Base-by-base conservation (phyloP, 768 basidiomycete species). In the Agaricus subrufescens region DNA sequence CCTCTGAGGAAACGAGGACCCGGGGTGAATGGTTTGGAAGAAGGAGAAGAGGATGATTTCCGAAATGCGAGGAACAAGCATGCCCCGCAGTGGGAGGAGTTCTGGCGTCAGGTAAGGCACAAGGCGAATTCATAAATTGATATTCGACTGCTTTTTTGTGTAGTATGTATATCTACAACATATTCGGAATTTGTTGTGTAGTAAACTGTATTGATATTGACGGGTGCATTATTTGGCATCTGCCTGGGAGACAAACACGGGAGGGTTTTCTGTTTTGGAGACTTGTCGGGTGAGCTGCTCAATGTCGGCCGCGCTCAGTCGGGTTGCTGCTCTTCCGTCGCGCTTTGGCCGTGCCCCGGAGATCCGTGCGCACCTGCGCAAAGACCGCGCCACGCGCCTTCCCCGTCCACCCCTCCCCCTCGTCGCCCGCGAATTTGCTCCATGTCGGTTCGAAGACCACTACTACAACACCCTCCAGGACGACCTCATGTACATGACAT, bases 401-500 rank as follows among this genome's bases (percentile, higher is more conserved):
- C 90, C 89, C n/a, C 75, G 81, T 43, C 90, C 89, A 1, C 89
- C 86, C 62, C 80, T 85, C 62, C 75, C 78, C 56, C 63, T 90
- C 60, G 58, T 85, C 63, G 73, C 87, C 37, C 85, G 86, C 65
- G 85, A 91, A 65, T 86, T 84, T 56, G 82, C 85, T 4, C 78
- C 81, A 56, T 86, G 82, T 60, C 85, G 95, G 42, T 80, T 94
- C 53, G 76, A 78, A 52, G 86, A 92, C 59, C 93, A 98, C 75
- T 98, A 97, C 75, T 68, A 89, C 70, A 73, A 75, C 39, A 87
- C 94, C 8, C 78, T 98, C 58, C 83, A 84, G 23, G 89, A 94
- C 70, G 82, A 98, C 73, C 77, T 94, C 63, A 84, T 98, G 81
- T 99, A 99, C 80, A 87, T 98, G 81, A 89, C 88, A 52, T 97